Percentiles rank a stretch among this genome's conserved stretches.
Conservation (phyloP, 2,329 filamentous ascomycete genomes). For the Alternaria panax region DNA sequence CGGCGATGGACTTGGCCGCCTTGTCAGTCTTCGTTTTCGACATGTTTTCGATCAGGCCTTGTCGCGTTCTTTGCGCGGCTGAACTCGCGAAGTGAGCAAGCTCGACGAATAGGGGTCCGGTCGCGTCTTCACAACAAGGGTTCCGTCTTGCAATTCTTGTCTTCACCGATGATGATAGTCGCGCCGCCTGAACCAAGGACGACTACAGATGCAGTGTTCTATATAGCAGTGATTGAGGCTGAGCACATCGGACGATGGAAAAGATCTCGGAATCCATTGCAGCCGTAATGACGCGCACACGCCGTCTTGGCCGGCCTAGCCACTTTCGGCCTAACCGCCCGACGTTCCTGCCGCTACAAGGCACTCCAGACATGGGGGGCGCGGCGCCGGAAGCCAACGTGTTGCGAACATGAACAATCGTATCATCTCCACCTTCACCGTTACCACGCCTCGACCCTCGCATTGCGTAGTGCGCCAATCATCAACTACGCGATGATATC, state of each 20-base stretch:
- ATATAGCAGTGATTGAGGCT: slow-evolving; percentile 17
- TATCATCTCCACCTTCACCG: slow-evolving; percentile 11
- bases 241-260: slow-evolving; percentile 29
- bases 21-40: slow-evolving; percentile 31
- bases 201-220: slow-evolving; percentile 1
- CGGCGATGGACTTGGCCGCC: slow-evolving; percentile 20
- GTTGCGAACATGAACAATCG: slow-evolving; percentile 22
- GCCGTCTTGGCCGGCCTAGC: slow-evolving; percentile 15
- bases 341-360: slow-evolving; percentile 20
- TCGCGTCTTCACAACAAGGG: slow-evolving; percentile 12
- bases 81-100: slow-evolving; percentile 9
- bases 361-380: slow-evolving; percentile 15
- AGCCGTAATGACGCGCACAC: slow-evolving; percentile 26
- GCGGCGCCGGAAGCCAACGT: slow-evolving; percentile 29
- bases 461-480: slow-evolving; percentile 12
- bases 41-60: slow-evolving; percentile 26
- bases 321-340: slow-evolving; percentile 9
- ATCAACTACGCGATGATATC: slow-evolving; percentile 34
- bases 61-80: slow-evolving; percentile 4
- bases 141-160: not conserved
- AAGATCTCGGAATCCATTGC: slow-evolving; percentile 20
- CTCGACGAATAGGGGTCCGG: slow-evolving; percentile 24
- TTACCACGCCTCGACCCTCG: slow-evolving; percentile 14
- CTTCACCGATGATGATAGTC: not conserved
- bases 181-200: slow-evolving; percentile 10